Percentiles rank a stretch among this genome's conserved stretches.
Conservation (phyloP, 2,329 filamentous ascomycete species). For the Cladosporium sp. region DNA sequence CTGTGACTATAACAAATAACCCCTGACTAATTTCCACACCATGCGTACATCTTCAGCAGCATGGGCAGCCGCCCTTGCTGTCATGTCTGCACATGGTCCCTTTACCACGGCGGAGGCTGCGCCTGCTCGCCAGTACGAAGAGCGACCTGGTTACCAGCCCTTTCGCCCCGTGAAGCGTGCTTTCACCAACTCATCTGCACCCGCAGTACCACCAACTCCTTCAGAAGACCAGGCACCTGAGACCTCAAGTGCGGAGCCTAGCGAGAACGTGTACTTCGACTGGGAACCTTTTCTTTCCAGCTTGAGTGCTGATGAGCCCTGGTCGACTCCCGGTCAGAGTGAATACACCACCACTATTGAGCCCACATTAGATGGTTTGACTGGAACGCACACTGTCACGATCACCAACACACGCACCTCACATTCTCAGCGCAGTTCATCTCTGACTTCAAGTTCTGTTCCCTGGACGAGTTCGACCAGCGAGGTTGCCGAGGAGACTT, state of each 20-base stretch:
- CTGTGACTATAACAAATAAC: slow-evolving; percentile 15
- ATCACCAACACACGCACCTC: slow-evolving; percentile 18
- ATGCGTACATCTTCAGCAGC: slow-evolving; percentile 43
- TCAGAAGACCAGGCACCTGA: neutral
- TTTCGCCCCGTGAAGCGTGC: slow-evolving; percentile 44
- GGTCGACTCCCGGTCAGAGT: neutral
- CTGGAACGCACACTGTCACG: slow-evolving; percentile 10
- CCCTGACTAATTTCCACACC: slow-evolving; percentile 23
- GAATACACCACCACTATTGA: slow-evolving; percentile 6
- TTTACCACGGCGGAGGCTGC: slow-evolving; percentile 46
- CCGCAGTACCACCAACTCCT: slow-evolving; percentile 10
- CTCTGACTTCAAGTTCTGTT: slow-evolving; percentile 13
- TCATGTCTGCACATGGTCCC: slow-evolving; percentile 40
- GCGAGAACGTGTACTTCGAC: slow-evolving; percentile 1
- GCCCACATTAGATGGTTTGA: slow-evolving; percentile 4
- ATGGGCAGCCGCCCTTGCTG: slow-evolving; percentile 43
- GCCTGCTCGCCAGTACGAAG: slow-evolving; percentile 38
- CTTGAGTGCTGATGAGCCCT: slow-evolving; percentile 2
- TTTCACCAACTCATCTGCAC: slow-evolving; percentile 29
- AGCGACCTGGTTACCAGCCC: slow-evolving; percentile 44
- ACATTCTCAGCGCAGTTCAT: neutral
- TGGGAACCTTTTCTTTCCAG: slow-evolving; percentile 1
- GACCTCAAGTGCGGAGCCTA: neutral
- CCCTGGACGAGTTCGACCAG: slow-evolving; percentile 15
- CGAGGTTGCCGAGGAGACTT: neutral